These are phyloP conservation scores for Vachellia collinsii DNA, from an alignment of 306 rosid species.

Conservation along the genomic window DNA sequence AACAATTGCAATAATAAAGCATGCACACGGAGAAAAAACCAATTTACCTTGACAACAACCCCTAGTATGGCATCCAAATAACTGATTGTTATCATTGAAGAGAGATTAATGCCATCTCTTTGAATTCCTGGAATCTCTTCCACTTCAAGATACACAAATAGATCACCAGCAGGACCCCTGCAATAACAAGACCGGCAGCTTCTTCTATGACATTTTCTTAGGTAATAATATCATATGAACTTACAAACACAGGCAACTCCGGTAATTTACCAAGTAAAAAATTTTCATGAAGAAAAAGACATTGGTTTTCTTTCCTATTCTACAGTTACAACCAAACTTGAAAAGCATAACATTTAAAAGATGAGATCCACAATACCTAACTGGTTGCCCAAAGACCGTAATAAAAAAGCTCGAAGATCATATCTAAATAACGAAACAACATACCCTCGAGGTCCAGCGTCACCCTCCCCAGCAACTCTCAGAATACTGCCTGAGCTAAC, in stretches of 20 bases:
- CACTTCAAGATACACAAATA: conserved; percentile 88
- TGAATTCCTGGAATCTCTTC: conserved; percentile 79
- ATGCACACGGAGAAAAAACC: conserved; percentile 18
- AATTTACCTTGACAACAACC: conserved; percentile 66
- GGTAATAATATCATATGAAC: conserved; percentile 2
- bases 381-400: not conserved
- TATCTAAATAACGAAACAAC: conserved; percentile 37
- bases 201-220: conserved; percentile 37
- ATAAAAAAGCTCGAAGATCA: not conserved
- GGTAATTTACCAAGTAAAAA: conserved; percentile 6
- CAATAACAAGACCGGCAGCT: conserved; percentile 41
- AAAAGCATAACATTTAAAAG: not conserved
- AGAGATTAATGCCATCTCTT: conserved; percentile 92
- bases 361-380: not conserved
- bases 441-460: conserved; percentile 93
- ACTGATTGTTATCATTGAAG: conserved; percentile 67
- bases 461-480: conserved; percentile 95
- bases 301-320: not conserved
- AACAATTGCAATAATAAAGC: conserved; percentile 9
- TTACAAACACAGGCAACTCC: not conserved
- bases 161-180: conserved; percentile 97
- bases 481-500: conserved; percentile 89
- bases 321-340: not conserved
- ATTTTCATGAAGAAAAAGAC: conserved; percentile 13
- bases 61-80: conserved; percentile 94